A percentile compares a stretch with the other conserved stretches of the same genome.
These are phyloP conservation scores for Penicillium psychrofluorescens DNA, from an alignment of 495 filamentous ascomycete species.

Conservation along the genomic window DNA sequence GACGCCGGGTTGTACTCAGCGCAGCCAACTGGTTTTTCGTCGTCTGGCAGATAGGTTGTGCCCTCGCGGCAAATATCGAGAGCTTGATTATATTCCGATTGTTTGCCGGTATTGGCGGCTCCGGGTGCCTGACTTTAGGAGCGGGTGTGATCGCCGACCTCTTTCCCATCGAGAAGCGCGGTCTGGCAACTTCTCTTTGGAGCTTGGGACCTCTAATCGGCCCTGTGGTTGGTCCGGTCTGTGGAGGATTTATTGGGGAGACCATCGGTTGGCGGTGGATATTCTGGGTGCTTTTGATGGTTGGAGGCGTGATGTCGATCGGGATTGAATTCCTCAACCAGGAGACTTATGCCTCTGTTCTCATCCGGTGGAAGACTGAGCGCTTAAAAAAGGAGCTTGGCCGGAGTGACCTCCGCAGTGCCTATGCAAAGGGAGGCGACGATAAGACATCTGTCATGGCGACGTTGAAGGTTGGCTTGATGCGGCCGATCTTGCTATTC, in stretches of 20 bases:
- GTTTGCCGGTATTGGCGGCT: conserved; percentile 42
- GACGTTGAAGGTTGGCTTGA: conserved; percentile 31
- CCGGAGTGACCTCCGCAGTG: conserved; percentile 16
- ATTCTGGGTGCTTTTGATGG: conserved; percentile 48
- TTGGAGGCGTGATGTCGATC: conserved; percentile 23
- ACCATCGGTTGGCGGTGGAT: conserved; percentile 49
- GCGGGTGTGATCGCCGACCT: conserved; percentile 50
- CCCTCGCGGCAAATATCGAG: conserved; percentile 34
- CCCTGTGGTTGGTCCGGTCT: conserved; percentile 44
- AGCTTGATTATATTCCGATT: conserved; percentile 47
- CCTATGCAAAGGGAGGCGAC: conserved; percentile 7
- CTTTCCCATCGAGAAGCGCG: conserved; percentile 40
- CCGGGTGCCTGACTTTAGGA: conserved; percentile 43
- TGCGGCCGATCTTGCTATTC: conserved; percentile 39
- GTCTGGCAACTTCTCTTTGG: conserved; percentile 27
- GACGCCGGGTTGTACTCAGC: conserved; percentile 43
- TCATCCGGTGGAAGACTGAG: conserved; percentile 45
- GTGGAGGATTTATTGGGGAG: conserved; percentile 43
- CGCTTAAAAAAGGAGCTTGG: conserved; percentile 33
- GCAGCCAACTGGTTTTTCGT: conserved; percentile 46
- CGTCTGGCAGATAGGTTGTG: conserved; percentile 44
- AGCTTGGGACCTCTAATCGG: conserved; percentile 31
- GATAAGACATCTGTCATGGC: conserved; percentile 20
- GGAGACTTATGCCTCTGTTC: conserved; percentile 47
- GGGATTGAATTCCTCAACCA: conserved; percentile 26